A percentile compares a stretch with the other conserved stretches of the same genome.
Conservation (phyloP, 176 grass and related monocot genomes). For the Oryza glumipatula region DNA sequence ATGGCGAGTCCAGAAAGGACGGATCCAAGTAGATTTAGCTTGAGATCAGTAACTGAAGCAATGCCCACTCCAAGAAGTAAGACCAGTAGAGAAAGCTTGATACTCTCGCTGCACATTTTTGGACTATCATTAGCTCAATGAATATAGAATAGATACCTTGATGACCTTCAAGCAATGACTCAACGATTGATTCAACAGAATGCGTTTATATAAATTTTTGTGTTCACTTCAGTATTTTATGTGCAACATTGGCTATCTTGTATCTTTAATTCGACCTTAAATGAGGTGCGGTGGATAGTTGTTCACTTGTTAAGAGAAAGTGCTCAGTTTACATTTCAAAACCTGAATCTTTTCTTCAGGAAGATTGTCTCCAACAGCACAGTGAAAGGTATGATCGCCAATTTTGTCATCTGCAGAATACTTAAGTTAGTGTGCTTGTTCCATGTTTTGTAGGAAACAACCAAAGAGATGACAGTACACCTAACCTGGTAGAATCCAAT, state of each 20-base stretch:
- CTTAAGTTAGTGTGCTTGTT: constrained; percentile 25
- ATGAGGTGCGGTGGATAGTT: constrained; percentile 13
- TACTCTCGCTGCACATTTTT: constrained; percentile 73
- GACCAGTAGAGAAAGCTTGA: constrained; percentile 90
- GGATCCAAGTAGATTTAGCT: constrained; percentile 93
- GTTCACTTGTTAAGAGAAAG: constrained; percentile 29
- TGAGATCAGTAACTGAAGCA: constrained; percentile 94
- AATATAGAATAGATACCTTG: constrained; percentile 20
- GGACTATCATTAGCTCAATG: constrained; percentile 42
- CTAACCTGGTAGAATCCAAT: constrained; percentile 98
- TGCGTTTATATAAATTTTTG: neutral
- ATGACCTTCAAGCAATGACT: neutral
- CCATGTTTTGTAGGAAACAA: constrained; percentile 32
- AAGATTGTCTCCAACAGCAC: constrained; percentile 95
- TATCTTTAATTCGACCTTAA: constrained; percentile 31
- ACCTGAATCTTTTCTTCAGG: constrained; percentile 98
- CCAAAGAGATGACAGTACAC: neutral
- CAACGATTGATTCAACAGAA: constrained; percentile 7
- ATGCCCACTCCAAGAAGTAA: constrained; percentile 97
- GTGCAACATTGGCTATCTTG: constrained; percentile 14
- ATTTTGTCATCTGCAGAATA: constrained; percentile 93
- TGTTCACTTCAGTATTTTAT: constrained; percentile 33
- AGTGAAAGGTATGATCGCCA: constrained; percentile 99
- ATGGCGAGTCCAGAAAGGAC: constrained; percentile 89
- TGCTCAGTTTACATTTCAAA: constrained; percentile 31